phyloP scores from a whole-genome alignment of 1,139 yeast species.

The Citeromyces hawaiiensis region DNA sequence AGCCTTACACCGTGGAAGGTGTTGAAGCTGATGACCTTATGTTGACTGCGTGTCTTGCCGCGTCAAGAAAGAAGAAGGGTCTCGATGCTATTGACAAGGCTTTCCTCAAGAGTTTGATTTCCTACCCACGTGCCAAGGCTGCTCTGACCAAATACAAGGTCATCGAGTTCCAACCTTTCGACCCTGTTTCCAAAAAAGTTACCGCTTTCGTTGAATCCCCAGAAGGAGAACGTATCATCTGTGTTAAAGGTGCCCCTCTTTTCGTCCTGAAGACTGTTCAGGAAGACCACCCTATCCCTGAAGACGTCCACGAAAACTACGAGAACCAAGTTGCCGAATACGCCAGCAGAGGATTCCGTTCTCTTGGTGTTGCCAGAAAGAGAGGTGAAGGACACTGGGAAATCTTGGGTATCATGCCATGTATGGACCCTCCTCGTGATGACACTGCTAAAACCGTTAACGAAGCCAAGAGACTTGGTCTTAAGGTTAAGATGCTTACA shows the following conservation, averaged over 20 bases:
- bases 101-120: conserved; percentile 79
- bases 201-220: conserved; percentile 91
- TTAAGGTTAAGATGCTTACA: conserved; percentile 94
- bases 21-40: conserved; percentile 94
- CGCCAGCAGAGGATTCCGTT: conserved; percentile 97
- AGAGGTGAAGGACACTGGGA: conserved; percentile 99
- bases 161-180: conserved; percentile 92
- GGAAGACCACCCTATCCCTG: conserved; percentile 94
- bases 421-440: conserved; percentile 98
- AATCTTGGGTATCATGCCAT: conserved; percentile 94
- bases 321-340: conserved; percentile 96
- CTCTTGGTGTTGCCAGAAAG: conserved; percentile 98
- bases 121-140: conserved; percentile 87
- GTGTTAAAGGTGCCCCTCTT: conserved; percentile 98
- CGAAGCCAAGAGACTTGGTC: conserved; percentile 90
- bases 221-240: conserved; percentile 90
- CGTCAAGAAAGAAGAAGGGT: conserved; percentile 98
- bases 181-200: conserved; percentile 95
- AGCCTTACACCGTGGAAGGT: conserved; percentile 99
- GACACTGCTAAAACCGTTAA: conserved; percentile 93
- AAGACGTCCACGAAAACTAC: conserved; percentile 88
- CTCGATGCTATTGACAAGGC: conserved; percentile 97
- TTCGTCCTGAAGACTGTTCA: conserved; percentile 91
- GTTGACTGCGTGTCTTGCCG: conserved; percentile 98
- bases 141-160: conserved; percentile 94